Evolutionary conservation across 495 filamentous ascomycete genomes (phyloP).

Genomic region (Lineolata rhizophorae): DNA sequence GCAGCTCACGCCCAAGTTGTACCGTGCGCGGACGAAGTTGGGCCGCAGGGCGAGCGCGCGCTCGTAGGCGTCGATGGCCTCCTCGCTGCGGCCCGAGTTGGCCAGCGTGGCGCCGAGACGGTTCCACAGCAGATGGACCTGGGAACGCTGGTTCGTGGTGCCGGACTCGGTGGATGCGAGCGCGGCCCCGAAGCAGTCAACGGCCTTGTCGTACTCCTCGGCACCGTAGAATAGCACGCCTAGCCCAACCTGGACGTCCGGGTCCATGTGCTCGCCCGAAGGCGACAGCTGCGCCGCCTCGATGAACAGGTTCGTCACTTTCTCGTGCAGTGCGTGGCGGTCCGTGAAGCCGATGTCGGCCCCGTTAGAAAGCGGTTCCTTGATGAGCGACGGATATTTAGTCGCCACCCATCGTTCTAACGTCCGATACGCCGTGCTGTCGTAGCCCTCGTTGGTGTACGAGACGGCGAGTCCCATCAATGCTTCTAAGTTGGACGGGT

Average conservation of each 20-base stretch:
- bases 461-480: constrained; percentile 90
- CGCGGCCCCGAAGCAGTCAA: constrained; percentile 90
- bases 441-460: constrained; percentile 99
- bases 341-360: constrained; percentile 80
- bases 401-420: constrained; percentile 87
- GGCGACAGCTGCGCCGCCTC: constrained; percentile 78
- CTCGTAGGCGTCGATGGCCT: constrained; percentile 92
- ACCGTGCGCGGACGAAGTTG: constrained; percentile 90
- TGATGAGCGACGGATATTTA: constrained; percentile 70
- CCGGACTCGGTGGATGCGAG: constrained; percentile 64
- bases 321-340: constrained; percentile 71
- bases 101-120: constrained; percentile 88
- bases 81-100: constrained; percentile 78
- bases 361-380: constrained; percentile 37
- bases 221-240: constrained; percentile 96
- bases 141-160: constrained; percentile 45
- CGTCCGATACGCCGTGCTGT: constrained; percentile 86
- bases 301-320: constrained; percentile 78
- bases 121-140: constrained; percentile 93
- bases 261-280: constrained; percentile 76
- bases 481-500: constrained; percentile 66
- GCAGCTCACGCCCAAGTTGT: constrained; percentile 89
- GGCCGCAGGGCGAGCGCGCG: constrained; percentile 69
- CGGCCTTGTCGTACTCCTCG: constrained; percentile 94
- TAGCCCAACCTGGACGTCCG: constrained; percentile 91